A percentile compares a stretch with the other conserved stretches of the same genome.
These are phyloP conservation scores for Tuctoria greenei DNA, from an alignment of 176 grass and related monocot genomes.

Conservation along the genomic window DNA sequence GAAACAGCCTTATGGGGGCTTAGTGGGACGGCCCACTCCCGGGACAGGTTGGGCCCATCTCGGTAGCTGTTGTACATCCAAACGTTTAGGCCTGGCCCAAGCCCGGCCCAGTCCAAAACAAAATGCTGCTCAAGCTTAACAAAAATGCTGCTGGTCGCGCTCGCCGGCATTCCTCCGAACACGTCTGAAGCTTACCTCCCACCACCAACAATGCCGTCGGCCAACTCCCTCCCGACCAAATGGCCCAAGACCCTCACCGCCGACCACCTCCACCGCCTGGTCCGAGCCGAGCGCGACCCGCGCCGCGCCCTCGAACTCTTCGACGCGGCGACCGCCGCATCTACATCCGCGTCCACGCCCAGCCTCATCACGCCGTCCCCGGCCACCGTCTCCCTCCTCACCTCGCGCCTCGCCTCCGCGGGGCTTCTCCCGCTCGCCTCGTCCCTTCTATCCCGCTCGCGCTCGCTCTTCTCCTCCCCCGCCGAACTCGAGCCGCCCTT, in stretches of 20 bases:
- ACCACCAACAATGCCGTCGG: slow-evolving; percentile 24
- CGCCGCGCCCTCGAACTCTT: slow-evolving; percentile 70
- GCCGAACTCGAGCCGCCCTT: slow-evolving; percentile 53
- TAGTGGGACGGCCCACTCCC: too few species aligned
- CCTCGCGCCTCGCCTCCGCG: slow-evolving; percentile 69
- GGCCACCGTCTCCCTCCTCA: slow-evolving; percentile 59
- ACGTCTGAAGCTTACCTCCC: not conserved
- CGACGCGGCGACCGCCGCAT: slow-evolving; percentile 64
- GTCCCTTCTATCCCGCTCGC: slow-evolving; percentile 62
- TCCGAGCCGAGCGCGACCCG: slow-evolving; percentile 54
- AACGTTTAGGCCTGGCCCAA: not conserved
- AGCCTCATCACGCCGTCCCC: slow-evolving; percentile 35
- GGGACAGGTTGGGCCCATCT: too few species aligned
- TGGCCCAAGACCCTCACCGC: slow-evolving; percentile 67
- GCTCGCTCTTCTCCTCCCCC: slow-evolving; percentile 34
- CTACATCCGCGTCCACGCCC: slow-evolving; percentile 2
- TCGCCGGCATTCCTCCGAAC: slow-evolving; percentile 30
- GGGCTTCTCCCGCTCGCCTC: slow-evolving; percentile 59
- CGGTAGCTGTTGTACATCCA: not conserved
- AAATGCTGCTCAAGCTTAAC: too few species aligned
- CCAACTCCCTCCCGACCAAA: slow-evolving; percentile 31
- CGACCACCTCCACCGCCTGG: slow-evolving; percentile 57
- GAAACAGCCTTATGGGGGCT: too few species aligned
- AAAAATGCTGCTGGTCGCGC: too few species aligned
- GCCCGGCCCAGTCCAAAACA: not conserved